Base-by-base conservation (phyloP, 2,329 filamentous ascomycete genomes). In the Raffaelea ambrosiae region DNA sequence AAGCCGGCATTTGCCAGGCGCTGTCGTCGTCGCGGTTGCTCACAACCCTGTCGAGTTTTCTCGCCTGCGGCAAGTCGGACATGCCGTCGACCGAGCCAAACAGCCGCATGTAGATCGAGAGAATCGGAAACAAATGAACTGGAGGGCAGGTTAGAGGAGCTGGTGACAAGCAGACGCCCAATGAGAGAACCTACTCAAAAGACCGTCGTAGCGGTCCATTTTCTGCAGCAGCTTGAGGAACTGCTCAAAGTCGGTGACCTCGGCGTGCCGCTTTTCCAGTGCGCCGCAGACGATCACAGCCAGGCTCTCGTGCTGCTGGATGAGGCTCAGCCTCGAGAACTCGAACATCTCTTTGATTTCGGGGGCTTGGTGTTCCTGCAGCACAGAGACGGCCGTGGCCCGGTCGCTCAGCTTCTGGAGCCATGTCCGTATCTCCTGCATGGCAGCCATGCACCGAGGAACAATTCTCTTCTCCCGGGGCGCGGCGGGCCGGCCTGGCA, bases 271-370 rank as follows among this genome's bases (percentile, higher is more conserved):
- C 54, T 81, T 84, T 57, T 90, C 88, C 52, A 95, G 78, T 47
- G 93, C 77, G 51, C 86, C 82, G 52, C 81, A 83, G 45, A 94
- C 69, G 46, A 95, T 85, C n/a, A 88, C 77, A 13, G 84, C 83
- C 16, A 99, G 71, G 16, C 86, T 80, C 61, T 98, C 91, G 61
- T 98, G 94, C 63, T 98, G 91, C 59, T 88, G 83, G 20, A 84
- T 80, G 45, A 98, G 74, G 59, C 88, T 94, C 55, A 79, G 71
- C 40, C 84, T 81, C 58, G 95, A 87, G 58, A 87, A 86, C 56
- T 90, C 83, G 52, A 95, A 77, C 3, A 84, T 84, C 60, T 95
- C 87, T 55, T 84, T 73, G 48, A 84, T 74, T 54, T 90, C 86
- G 10, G 75, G 73, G 40, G 68, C 62, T 47, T 59, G 61, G 7